Percentiles rank a stretch among this genome's conserved stretches.
These are phyloP conservation scores for Phytophthora sp. DNA, from an alignment of 352 stramenopile genomes.

Conservation along the genomic window DNA sequence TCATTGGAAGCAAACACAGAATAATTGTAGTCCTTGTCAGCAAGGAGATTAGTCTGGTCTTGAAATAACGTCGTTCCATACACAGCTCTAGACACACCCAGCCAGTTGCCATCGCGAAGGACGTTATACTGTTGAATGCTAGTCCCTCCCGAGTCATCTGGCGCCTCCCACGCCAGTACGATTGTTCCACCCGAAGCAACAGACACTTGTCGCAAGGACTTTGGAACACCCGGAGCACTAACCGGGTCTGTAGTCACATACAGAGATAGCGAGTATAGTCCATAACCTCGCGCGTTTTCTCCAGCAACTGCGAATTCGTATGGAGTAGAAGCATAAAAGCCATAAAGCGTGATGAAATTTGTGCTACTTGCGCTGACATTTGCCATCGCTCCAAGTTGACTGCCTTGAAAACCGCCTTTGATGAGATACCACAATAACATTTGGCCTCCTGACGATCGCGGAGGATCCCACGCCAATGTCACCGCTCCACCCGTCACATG, in stretches of 20 bases:
- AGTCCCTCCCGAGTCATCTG: conserved; percentile 46
- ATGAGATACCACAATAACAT: conserved; percentile 44
- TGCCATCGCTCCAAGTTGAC: conserved; percentile 6
- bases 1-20: conserved; percentile 43
- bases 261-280: conserved; percentile 44
- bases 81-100: conserved; percentile 12
- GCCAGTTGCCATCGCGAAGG: conserved; percentile 37
- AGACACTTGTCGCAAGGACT: conserved; percentile 37
- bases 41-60: conserved; percentile 35
- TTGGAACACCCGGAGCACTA: conserved; percentile 39
- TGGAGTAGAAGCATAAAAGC: conserved; percentile 24
- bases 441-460: conserved; percentile 43
- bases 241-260: conserved; percentile 32
- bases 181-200: conserved; percentile 50
- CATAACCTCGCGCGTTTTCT: conserved; percentile 44
- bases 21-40: conserved; percentile 50
- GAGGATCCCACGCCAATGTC: conserved; percentile 50
- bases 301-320: conserved; percentile 52
- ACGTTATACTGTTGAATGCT: conserved; percentile 48
- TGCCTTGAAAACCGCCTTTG: conserved; percentile 5
- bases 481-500: conserved; percentile 49
- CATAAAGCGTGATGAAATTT: conserved; percentile 32
- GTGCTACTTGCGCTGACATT: conserved; percentile 20
- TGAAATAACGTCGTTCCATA: conserved; percentile 22
- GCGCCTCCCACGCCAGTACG: conserved; percentile 45